These are phyloP conservation scores for Pseudozyma sp. DNA, from an alignment of 1,284 basidiomycete species.

Conservation along the genomic window DNA sequence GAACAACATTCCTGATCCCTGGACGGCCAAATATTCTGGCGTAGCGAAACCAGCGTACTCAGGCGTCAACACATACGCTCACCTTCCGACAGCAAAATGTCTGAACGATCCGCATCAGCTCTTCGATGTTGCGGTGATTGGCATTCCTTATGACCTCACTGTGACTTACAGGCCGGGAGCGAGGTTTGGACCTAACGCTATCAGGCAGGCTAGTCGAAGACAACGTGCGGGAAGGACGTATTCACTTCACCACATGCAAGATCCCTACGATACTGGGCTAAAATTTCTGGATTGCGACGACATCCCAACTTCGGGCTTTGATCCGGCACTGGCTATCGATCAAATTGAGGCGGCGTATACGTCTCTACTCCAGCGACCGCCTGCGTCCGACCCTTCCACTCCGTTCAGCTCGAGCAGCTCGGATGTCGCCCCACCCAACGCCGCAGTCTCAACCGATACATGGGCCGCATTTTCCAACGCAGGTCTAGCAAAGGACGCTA, in stretches of 20 bases:
- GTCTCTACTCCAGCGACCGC: constrained; percentile 25
- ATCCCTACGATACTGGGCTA: constrained; percentile 44
- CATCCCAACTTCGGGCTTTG: constrained; percentile 45
- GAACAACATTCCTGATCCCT: constrained; percentile 45
- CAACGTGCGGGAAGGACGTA: constrained; percentile 41
- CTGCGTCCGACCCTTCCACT: constrained; percentile 22
- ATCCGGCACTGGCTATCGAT: constrained; percentile 46
- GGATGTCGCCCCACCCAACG: constrained; percentile 4
- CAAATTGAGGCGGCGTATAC: constrained; percentile 55
- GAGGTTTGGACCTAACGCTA: constrained; percentile 49
- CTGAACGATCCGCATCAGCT: constrained; percentile 29
- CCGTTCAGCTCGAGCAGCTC: neutral
- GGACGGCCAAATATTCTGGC: constrained; percentile 44
- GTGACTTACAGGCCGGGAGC: constrained; percentile 55
- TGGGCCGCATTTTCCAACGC: constrained; percentile 70
- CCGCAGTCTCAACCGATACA: constrained; percentile 17
- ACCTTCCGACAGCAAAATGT: constrained; percentile 41
- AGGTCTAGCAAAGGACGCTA: constrained; percentile 39
- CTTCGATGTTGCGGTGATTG: constrained; percentile 54
- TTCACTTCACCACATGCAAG: constrained; percentile 41
- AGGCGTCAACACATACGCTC: constrained; percentile 53
- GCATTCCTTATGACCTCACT: constrained; percentile 51
- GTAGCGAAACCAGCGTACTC: constrained; percentile 33
- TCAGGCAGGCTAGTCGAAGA: constrained; percentile 42
- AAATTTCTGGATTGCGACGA: constrained; percentile 57